A percentile compares a stretch with the other conserved stretches of the same genome.
These are phyloP conservation scores for Volvox carteri DNA, from an alignment of 163 green algal genomes.

Conservation along the genomic window DNA sequence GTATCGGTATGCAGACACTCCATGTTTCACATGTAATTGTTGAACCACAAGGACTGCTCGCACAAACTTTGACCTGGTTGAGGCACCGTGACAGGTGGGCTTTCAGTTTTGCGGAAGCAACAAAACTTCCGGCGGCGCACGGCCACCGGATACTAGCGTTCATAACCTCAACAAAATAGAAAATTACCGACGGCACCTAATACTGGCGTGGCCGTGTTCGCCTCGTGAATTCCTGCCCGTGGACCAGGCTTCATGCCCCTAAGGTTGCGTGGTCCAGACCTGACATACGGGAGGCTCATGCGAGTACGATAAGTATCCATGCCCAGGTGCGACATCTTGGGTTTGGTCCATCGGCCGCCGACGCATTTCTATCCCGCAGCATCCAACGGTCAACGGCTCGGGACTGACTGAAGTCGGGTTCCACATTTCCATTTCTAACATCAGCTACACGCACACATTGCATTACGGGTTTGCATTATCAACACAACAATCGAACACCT, in stretches of 20 bases:
- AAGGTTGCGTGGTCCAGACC: not conserved
- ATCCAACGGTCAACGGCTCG: not conserved
- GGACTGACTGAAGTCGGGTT: too few relatives aligned
- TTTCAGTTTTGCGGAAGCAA: not conserved
- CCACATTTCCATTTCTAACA: too few relatives aligned
- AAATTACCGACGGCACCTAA: not conserved
- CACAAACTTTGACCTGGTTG: constrained; percentile 23
- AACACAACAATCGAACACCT: too few relatives aligned
- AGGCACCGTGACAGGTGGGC: constrained; percentile 35
- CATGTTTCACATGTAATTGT: not conserved
- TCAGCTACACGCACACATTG: too few relatives aligned
- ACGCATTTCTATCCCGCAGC: not conserved
- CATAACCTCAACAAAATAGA: not conserved
- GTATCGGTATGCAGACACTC: constrained; percentile 16
- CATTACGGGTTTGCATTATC: too few relatives aligned
- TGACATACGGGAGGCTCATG: not conserved
- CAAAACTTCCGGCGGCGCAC: constrained; percentile 22
- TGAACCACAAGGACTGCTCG: constrained; percentile 4
- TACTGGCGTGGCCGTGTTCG: not conserved
- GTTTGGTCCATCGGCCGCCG: too few relatives aligned
- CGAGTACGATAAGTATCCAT: not conserved
- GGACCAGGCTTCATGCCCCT: constrained; percentile 7
- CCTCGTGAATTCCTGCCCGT: not conserved
- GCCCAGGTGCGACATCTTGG: not conserved
- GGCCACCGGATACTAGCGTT: not conserved